phyloP scores from a whole-genome alignment of 768 basidiomycete genomes.

The Boletellus sp. region DNA sequence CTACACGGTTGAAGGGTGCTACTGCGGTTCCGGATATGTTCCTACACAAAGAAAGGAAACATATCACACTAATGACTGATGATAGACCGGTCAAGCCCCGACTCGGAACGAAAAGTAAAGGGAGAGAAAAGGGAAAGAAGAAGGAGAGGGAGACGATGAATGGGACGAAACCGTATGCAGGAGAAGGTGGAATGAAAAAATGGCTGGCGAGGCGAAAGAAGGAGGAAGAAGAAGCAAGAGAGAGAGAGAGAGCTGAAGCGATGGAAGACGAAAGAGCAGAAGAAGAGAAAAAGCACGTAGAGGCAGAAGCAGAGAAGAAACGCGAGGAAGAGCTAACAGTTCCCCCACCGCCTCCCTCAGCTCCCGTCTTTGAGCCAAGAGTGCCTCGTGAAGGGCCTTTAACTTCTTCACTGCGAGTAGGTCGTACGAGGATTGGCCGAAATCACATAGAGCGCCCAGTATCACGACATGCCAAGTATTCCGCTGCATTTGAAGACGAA shows the following conservation, averaged over 20 bases:
- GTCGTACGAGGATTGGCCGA: constrained; percentile 53
- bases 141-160: constrained; percentile 39
- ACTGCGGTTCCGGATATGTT: constrained; percentile 59
- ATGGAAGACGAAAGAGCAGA: constrained; percentile 34
- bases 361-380: constrained; percentile 20
- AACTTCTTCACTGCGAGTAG: constrained; percentile 60
- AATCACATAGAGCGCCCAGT: constrained; percentile 60
- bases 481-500: constrained; percentile 58
- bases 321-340: constrained; percentile 16
- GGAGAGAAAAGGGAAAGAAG: constrained; percentile 36
- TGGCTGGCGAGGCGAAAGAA: constrained; percentile 58
- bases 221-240: constrained; percentile 50
- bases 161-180: constrained; percentile 73
- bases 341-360: constrained; percentile 14
- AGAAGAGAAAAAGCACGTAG: constrained; percentile 23
- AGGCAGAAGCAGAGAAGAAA: constrained; percentile 17
- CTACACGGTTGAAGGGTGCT: constrained; percentile 48
- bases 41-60: constrained; percentile 44
- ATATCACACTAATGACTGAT: constrained; percentile 56
- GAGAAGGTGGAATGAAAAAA: constrained; percentile 76
- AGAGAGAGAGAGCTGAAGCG: constrained; percentile 32
- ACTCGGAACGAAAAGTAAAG: constrained; percentile 40
- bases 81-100: constrained; percentile 49
- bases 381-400: constrained; percentile 16
- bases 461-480: constrained; percentile 53